A percentile compares a stretch with the other conserved stretches of the same genome.
These are phyloP conservation scores for Immersiporthe knoxdaviesiana DNA, from an alignment of 2,329 filamentous ascomycete species.

Conservation along the genomic window DNA sequence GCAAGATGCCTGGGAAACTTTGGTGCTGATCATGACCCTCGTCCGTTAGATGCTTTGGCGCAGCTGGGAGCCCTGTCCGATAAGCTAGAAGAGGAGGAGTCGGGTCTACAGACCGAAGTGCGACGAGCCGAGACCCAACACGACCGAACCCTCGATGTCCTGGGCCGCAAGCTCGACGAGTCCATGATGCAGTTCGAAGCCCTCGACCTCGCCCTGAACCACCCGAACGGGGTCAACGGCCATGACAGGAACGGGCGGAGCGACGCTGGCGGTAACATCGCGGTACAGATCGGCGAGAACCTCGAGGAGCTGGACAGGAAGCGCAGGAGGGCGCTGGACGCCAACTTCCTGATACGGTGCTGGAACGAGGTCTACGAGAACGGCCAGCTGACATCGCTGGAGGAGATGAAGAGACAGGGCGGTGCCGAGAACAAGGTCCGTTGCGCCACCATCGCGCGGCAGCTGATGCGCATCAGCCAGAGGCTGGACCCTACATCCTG, in stretches of 20 bases:
- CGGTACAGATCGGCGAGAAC: slow-evolving; percentile 91
- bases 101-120: slow-evolving; percentile 86
- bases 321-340: slow-evolving; percentile 84
- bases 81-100: slow-evolving; percentile 87
- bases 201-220: slow-evolving; percentile 81
- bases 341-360: slow-evolving; percentile 93
- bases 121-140: slow-evolving; percentile 91
- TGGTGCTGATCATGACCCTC: slow-evolving; percentile 34
- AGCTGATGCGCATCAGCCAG: slow-evolving; percentile 92
- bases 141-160: slow-evolving; percentile 83
- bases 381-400: slow-evolving; percentile 82
- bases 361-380: slow-evolving; percentile 95
- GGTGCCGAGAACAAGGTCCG: slow-evolving; percentile 90
- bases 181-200: slow-evolving; percentile 91
- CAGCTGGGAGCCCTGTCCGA: slow-evolving; percentile 74
- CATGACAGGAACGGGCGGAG: slow-evolving; percentile 54
- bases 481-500: slow-evolving; percentile 80
- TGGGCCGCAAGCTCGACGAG: slow-evolving; percentile 87
- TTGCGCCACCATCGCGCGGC: slow-evolving; percentile 90
- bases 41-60: slow-evolving; percentile 59
- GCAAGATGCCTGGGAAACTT: neutral
- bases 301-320: slow-evolving; percentile 95
- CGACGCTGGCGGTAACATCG: slow-evolving; percentile 77
- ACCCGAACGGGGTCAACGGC: slow-evolving; percentile 47
- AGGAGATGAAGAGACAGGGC: slow-evolving; percentile 84